These are phyloP conservation scores for Iberis pinnata DNA, from an alignment of 345 rosid species.

Conservation along the genomic window DNA sequence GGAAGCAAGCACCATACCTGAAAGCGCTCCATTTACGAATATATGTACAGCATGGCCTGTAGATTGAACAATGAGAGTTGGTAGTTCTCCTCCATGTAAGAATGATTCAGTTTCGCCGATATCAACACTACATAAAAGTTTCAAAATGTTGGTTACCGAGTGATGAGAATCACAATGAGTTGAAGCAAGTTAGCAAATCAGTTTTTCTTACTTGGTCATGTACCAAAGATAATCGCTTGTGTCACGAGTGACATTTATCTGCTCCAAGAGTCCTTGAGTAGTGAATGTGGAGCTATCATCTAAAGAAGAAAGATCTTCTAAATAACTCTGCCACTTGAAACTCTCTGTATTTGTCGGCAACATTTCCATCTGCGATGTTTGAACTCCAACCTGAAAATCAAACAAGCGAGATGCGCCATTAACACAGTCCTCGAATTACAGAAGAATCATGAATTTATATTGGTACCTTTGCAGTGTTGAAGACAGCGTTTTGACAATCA, in stretches of 20 bases:
- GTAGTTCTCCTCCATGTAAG: constrained; percentile 83
- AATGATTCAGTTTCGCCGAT: constrained; percentile 72
- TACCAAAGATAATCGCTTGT: constrained; percentile 90
- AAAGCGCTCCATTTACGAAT: constrained; percentile 78
- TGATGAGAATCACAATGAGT: background rate
- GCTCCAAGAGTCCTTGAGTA: constrained; percentile 74
- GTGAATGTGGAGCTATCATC: constrained; percentile 60
- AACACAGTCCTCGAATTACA: background rate
- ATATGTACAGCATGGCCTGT: constrained; percentile 91
- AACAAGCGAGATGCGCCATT: constrained; percentile 7
- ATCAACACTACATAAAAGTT: constrained; percentile 51
- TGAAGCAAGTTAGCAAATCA: background rate
- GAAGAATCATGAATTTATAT: constrained; percentile 1
- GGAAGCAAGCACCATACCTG: constrained; percentile 51
- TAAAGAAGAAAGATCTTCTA: constrained; percentile 72
- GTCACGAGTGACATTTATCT: constrained; percentile 84
- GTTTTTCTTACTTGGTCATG: constrained; percentile 59
- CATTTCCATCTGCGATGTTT: constrained; percentile 89
- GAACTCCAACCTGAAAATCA: constrained; percentile 71
- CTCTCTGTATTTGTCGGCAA: constrained; percentile 48
- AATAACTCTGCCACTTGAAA: constrained; percentile 77
- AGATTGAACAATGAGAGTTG: constrained; percentile 81
- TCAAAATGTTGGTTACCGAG: constrained; percentile 1
- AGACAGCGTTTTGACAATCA: constrained; percentile 91
- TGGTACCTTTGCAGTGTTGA: constrained; percentile 90